Evolutionary conservation across 768 basidiomycete species (phyloP).

Genomic region (Tulasnella sp.): DNA sequence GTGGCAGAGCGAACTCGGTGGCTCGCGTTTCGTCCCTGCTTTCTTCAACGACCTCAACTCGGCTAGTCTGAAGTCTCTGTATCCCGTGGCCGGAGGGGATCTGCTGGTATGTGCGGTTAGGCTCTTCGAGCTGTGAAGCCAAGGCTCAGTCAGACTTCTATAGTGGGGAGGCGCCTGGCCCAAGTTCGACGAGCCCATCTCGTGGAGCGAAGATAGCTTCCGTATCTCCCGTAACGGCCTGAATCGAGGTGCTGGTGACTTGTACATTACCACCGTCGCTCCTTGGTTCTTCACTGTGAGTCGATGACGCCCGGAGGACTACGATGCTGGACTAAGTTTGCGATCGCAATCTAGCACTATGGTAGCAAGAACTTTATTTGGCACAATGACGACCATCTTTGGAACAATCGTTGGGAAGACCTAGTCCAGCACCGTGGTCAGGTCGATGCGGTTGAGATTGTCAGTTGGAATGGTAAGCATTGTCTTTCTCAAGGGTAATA

Average conservation of each 20-base stretch:
- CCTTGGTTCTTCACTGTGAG: slow-evolving; percentile 26
- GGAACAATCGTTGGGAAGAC: slow-evolving; percentile 26
- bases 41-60: slow-evolving; percentile 25
- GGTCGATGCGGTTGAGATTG: slow-evolving; percentile 26
- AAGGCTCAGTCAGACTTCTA: slow-evolving; percentile 16
- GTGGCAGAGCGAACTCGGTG: slow-evolving; percentile 35
- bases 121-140: slow-evolving; percentile 7
- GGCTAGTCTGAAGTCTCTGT: slow-evolving; percentile 6
- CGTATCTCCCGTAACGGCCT: background rate
- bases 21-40: slow-evolving; percentile 20
- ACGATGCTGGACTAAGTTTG: no score
- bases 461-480: slow-evolving; percentile 29
- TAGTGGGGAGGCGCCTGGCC: slow-evolving; percentile 28
- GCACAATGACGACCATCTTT: slow-evolving; percentile 26
- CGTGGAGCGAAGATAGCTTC: slow-evolving; percentile 13
- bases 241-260: background rate
- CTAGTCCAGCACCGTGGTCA: slow-evolving; percentile 24
- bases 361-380: slow-evolving; percentile 30
- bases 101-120: slow-evolving; percentile 13
- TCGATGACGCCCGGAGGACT: no score
- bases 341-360: slow-evolving; percentile 19
- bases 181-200: slow-evolving; percentile 17
- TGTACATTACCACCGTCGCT: slow-evolving; percentile 26
- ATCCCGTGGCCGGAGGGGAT: slow-evolving; percentile 1
- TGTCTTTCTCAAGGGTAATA: slow-evolving; percentile 9